These are phyloP conservation scores for Ascochyta fabae DNA, from an alignment of 2,329 filamentous ascomycete genomes.

Conservation along the genomic window DNA sequence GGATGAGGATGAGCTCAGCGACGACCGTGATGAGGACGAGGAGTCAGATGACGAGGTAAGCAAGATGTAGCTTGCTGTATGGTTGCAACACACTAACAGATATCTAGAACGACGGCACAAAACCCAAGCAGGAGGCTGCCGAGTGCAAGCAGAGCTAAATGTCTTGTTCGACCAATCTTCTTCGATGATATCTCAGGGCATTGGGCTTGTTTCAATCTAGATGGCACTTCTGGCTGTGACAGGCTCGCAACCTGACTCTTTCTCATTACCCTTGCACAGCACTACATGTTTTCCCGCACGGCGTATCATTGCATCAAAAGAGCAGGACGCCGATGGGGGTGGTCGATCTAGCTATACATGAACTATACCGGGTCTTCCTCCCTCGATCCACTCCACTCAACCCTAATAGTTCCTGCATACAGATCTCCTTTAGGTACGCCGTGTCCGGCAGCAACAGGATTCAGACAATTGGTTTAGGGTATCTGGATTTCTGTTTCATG, in stretches of 20 bases:
- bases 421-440: background rate
- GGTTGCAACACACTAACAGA: constrained; percentile 20
- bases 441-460: background rate
- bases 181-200: constrained; percentile 27
- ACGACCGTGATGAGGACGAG: constrained; percentile 78
- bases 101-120: constrained; percentile 49
- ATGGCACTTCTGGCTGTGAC: constrained; percentile 28
- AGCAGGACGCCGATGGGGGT: constrained; percentile 28
- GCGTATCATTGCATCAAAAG: constrained; percentile 42
- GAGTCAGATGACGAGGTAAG: constrained; percentile 52
- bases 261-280: constrained; percentile 23
- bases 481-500: background rate
- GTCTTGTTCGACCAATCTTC: constrained; percentile 25
- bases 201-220: constrained; percentile 39
- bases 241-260: constrained; percentile 20
- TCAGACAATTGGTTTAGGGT: background rate
- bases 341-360: constrained; percentile 34
- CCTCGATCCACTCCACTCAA: constrained; percentile 18
- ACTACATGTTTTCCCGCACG: constrained; percentile 29
- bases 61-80: background rate
- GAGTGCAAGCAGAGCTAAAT: constrained; percentile 55
- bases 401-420: constrained; percentile 17
- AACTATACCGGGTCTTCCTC: constrained; percentile 32
- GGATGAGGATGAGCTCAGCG: constrained; percentile 83
- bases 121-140: constrained; percentile 54